phyloP scores from a whole-genome alignment of 78 protist genomes.

The Planoprotostelium fungivorum region DNA sequence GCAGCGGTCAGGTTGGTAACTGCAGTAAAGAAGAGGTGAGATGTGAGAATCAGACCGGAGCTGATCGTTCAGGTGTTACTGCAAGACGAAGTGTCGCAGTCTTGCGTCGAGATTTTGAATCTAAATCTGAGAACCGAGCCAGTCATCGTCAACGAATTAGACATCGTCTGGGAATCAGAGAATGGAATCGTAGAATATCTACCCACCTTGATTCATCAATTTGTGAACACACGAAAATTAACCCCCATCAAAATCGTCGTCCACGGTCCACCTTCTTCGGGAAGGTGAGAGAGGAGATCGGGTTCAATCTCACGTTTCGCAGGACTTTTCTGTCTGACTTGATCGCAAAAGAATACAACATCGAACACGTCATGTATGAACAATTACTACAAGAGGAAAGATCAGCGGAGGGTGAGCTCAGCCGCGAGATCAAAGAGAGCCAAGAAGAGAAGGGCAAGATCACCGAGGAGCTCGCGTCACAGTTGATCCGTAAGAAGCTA shows the following conservation, averaged over 20 bases:
- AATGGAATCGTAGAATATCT: conserved; percentile 25
- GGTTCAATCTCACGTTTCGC: neutral
- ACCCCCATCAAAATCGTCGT: conserved; percentile 21
- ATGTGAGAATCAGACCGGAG: neutral
- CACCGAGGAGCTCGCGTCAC: neutral
- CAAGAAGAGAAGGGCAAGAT: neutral
- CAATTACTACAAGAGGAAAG: conserved; percentile 2
- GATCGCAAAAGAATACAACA: neutral
- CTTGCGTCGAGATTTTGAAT: neutral
- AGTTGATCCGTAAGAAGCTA: neutral
- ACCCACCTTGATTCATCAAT: conserved; percentile 6
- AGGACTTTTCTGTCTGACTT: conserved; percentile 1
- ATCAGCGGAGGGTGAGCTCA: conserved; percentile 11
- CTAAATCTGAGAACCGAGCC: neutral
- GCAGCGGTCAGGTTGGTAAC: conserved; percentile 19
- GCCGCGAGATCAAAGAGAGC: neutral
- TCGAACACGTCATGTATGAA: neutral
- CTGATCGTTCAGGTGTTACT: neutral
- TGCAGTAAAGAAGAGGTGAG: neutral
- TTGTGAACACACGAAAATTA: conserved; percentile 7
- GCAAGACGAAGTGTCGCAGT: neutral
- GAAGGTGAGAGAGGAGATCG: conserved; percentile 5
- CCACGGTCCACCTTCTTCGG: conserved; percentile 50
- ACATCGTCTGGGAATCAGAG: conserved; percentile 21
- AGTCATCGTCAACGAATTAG: neutral